Conservation (phyloP, 2,329 filamentous ascomycete species). For the Aspergillus sp. region DNA sequence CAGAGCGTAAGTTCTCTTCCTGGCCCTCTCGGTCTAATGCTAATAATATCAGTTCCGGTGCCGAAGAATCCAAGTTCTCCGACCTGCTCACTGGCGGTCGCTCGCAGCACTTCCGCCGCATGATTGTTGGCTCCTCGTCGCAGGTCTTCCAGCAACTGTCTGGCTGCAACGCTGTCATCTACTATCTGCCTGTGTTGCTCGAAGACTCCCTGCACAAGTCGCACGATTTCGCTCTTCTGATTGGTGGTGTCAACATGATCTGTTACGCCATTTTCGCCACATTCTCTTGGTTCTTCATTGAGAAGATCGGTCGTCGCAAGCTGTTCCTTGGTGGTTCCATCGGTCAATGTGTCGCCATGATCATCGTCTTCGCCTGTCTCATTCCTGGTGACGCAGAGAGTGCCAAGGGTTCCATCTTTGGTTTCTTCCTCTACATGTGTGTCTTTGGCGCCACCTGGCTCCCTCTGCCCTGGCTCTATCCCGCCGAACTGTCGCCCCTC, state of each 20-base stretch:
- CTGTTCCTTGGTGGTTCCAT: background rate
- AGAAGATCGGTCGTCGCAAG: conserved; percentile 1
- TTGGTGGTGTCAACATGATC: conserved; percentile 1
- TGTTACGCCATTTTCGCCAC: conserved; percentile 1
- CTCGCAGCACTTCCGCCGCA: conserved; percentile 1
- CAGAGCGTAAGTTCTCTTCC: conserved; percentile 31
- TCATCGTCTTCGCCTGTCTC: background rate
- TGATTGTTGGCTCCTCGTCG: conserved; percentile 1
- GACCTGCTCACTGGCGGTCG: background rate
- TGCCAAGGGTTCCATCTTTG: conserved; percentile 13
- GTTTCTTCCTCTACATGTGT: conserved; percentile 32
- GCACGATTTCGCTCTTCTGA: background rate
- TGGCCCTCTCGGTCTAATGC: background rate
- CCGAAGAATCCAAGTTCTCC: background rate
- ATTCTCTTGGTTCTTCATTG: background rate
- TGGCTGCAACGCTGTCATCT: conserved; percentile 1
- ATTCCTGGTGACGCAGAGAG: conserved; percentile 5
- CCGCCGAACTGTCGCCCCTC: conserved; percentile 1
- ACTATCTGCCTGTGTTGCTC: conserved; percentile 1
- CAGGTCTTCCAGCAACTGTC: conserved; percentile 1
- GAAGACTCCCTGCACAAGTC: background rate
- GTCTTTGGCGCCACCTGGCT: background rate
- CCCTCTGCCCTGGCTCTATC: background rate
- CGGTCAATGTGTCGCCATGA: background rate
- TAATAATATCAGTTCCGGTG: background rate